phyloP scores from a whole-genome alignment of 2,329 filamentous ascomycete species.

The Cladophialophora psammophila region DNA sequence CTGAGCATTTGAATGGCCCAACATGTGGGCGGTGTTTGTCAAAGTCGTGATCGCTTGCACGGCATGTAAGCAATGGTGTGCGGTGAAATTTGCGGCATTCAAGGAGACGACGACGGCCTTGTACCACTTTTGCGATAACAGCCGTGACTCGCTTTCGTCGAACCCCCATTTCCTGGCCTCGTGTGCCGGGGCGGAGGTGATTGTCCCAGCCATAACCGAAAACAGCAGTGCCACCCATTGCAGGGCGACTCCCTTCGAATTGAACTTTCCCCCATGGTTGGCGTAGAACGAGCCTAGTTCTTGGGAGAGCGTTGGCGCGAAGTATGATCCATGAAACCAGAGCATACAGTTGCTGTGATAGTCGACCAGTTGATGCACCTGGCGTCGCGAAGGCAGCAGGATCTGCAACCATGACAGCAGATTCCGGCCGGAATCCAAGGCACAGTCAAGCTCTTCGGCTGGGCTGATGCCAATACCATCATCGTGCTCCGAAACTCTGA shows the following conservation, averaged over 20 bases:
- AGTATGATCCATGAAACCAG: constrained; percentile 52
- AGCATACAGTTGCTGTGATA: constrained; percentile 51
- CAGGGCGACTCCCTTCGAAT: constrained; percentile 47
- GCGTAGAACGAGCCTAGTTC: constrained; percentile 51
- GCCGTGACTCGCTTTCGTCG: constrained; percentile 49
- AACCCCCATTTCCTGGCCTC: constrained; percentile 55
- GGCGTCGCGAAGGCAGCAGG: constrained; percentile 44
- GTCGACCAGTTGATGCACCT: constrained; percentile 42
- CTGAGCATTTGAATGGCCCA: constrained; percentile 58
- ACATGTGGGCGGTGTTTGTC: constrained; percentile 57
- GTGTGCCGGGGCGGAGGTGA: constrained; percentile 30
- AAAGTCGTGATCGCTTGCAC: constrained; percentile 57
- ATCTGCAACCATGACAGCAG: constrained; percentile 47
- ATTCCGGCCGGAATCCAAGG: constrained; percentile 29
- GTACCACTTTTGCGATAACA: constrained; percentile 55
- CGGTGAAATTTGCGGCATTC: constrained; percentile 55
- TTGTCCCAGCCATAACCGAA: constrained; percentile 32
- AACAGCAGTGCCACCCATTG: constrained; percentile 43
- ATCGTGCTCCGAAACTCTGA: constrained; percentile 23
- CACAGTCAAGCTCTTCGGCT: constrained; percentile 40
- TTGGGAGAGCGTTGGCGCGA: constrained; percentile 49
- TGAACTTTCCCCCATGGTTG: constrained; percentile 46
- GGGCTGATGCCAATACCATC: constrained; percentile 19
- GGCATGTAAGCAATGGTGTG: constrained; percentile 51
- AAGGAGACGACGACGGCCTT: constrained; percentile 55